Conservation (phyloP, 2,329 filamentous ascomycete genomes). For the Trichoderma asperellum region DNA sequence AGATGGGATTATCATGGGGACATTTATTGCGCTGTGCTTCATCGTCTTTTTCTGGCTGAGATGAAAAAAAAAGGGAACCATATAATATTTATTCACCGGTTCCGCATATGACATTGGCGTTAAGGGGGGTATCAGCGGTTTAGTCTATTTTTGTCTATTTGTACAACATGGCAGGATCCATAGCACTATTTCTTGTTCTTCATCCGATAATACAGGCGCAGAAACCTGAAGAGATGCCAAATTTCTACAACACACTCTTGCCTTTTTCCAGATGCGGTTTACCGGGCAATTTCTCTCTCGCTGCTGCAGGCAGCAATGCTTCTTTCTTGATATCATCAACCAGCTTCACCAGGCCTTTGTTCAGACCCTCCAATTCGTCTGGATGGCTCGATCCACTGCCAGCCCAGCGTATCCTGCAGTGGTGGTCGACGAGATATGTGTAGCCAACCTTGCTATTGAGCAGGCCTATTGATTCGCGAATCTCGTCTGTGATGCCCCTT, state of each 20-base stretch:
- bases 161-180: slow-evolving; percentile 38
- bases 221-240: slow-evolving; percentile 28
- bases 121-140: slow-evolving; percentile 44
- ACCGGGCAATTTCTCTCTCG: slow-evolving; percentile 41
- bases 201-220: slow-evolving; percentile 32
- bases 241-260: slow-evolving; percentile 34
- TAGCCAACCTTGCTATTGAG: slow-evolving; percentile 93
- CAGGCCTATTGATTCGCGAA: slow-evolving; percentile 67
- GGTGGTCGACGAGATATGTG: slow-evolving; percentile 84
- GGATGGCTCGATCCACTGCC: slow-evolving; percentile 73
- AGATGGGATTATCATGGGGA: slow-evolving; percentile 90
- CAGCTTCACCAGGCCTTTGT: slow-evolving; percentile 65
- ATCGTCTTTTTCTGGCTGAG: slow-evolving; percentile 80
- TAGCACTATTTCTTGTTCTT: slow-evolving; percentile 17
- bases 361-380: slow-evolving; percentile 68
- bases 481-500: slow-evolving; percentile 61
- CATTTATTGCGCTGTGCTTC: slow-evolving; percentile 91
- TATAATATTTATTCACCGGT: slow-evolving; percentile 26
- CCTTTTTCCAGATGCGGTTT: slow-evolving; percentile 39
- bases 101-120: slow-evolving; percentile 39
- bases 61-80: slow-evolving; percentile 47
- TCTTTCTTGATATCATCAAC: slow-evolving; percentile 59
- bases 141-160: slow-evolving; percentile 36
- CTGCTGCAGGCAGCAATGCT: slow-evolving; percentile 40
- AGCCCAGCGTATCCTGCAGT: slow-evolving; percentile 93